Conservation (phyloP, 345 rosid species). For the Eucalyptus regnans region DNA sequence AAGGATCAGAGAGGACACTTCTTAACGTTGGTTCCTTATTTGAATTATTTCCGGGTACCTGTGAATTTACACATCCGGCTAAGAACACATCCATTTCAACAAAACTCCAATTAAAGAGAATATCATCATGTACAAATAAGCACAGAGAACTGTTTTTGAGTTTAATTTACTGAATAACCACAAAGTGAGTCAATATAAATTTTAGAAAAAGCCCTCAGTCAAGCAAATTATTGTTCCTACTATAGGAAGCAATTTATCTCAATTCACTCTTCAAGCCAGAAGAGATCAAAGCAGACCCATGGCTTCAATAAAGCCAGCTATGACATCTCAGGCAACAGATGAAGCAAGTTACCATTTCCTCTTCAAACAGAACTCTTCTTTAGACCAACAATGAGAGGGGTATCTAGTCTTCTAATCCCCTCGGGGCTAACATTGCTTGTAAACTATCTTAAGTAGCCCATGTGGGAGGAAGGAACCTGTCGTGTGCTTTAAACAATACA, state of each 20-base stretch:
- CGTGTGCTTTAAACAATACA: background rate
- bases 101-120: background rate
- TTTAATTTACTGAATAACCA: background rate
- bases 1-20: constrained; percentile 91
- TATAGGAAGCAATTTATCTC: background rate
- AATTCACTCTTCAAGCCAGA: background rate
- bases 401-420: background rate
- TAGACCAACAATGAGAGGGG: background rate
- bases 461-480: background rate
- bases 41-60: constrained; percentile 48
- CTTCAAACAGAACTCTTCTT: background rate
- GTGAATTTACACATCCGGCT: constrained; percentile 21
- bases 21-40: constrained; percentile 84
- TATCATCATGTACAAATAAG: background rate
- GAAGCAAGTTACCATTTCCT: background rate
- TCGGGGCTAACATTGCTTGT: background rate
- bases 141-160: background rate
- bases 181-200: background rate
- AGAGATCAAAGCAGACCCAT: background rate
- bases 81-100: background rate
- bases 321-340: background rate
- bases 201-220: background rate
- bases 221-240: background rate
- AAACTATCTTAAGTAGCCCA: background rate
- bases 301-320: background rate